These are phyloP conservation scores for Pestalotiopsis sp. DNA, from an alignment of 2,329 filamentous ascomycete species.

Conservation along the genomic window DNA sequence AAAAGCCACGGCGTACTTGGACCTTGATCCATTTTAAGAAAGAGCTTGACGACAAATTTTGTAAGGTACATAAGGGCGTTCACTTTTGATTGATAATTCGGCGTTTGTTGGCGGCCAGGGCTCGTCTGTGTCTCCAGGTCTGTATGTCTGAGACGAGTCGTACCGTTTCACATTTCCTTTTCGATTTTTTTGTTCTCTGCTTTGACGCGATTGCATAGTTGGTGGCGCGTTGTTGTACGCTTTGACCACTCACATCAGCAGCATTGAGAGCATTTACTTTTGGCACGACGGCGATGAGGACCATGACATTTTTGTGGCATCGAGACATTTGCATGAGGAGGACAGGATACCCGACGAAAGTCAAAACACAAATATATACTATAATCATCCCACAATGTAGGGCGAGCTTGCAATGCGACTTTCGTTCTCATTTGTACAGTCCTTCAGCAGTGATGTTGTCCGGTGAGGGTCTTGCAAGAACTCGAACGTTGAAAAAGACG, in stretches of 20 bases:
- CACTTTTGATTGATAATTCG: neutral
- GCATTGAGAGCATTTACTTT: neutral
- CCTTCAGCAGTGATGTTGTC: neutral
- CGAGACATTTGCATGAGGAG: neutral
- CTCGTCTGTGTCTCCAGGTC: neutral
- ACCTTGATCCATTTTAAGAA: slow-evolving; percentile 18
- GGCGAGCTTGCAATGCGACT: neutral
- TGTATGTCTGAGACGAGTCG: neutral
- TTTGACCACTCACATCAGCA: neutral
- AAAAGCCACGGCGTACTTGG: slow-evolving; percentile 27
- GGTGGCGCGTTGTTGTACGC: neutral
- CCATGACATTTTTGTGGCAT: neutral
- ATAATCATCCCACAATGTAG: neutral
- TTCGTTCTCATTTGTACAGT: neutral
- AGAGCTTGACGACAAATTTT: neutral
- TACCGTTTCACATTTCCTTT: neutral
- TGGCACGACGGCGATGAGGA: neutral
- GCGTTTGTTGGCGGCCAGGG: neutral
- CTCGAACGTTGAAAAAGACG: too few species aligned
- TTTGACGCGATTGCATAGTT: neutral
- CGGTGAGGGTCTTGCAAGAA: too few species aligned
- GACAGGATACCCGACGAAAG: slow-evolving; percentile 6
- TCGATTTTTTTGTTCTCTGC: neutral
- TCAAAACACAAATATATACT: neutral
- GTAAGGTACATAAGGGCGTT: too few species aligned